These are phyloP conservation scores for Venturiaceae sp. DNA, from an alignment of 2,329 filamentous ascomycete species.

Conservation along the genomic window DNA sequence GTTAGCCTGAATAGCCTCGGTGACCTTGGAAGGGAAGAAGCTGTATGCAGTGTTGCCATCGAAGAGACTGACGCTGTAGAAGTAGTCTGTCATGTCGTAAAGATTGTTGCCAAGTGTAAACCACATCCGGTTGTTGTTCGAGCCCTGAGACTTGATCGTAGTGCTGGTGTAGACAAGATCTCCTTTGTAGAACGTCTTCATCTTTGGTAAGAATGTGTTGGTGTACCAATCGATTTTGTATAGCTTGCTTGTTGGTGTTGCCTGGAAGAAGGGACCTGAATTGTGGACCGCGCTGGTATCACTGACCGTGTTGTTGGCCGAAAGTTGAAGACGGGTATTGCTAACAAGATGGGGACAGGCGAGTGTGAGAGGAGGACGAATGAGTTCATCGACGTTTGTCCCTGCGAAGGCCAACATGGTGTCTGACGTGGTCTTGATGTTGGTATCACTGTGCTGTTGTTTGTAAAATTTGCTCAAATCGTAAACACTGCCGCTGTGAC, in stretches of 20 bases:
- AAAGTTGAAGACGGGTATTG: constrained; percentile 44
- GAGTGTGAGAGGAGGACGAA: constrained; percentile 63
- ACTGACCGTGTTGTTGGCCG: constrained; percentile 54
- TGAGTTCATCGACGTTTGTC: constrained; percentile 72
- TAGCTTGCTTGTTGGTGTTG: constrained; percentile 49
- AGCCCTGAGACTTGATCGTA: constrained; percentile 55
- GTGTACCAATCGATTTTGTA: constrained; percentile 66
- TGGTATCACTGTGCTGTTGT: constrained; percentile 68
- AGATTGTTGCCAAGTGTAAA: constrained; percentile 65
- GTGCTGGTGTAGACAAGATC: constrained; percentile 62
- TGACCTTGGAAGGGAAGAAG: constrained; percentile 63
- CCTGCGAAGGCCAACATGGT: constrained; percentile 74
- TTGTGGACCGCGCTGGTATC: constrained; percentile 48
- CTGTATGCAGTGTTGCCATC: constrained; percentile 47
- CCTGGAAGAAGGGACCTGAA: constrained; percentile 52
- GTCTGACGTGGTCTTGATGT: constrained; percentile 46
- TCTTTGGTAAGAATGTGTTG: constrained; percentile 61
- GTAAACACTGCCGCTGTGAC: constrained; percentile 80
- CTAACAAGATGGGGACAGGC: constrained; percentile 67
- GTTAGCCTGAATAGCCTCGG: constrained; percentile 60
- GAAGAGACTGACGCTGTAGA: constrained; percentile 56
- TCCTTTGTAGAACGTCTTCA: constrained; percentile 81
- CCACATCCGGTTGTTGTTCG: constrained; percentile 63
- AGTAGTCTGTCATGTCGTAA: constrained; percentile 90
- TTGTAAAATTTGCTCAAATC: constrained; percentile 86